Evolutionary conservation across 2,329 filamentous ascomycete genomes (phyloP).

Genomic region (Elsinoe batatas): DNA sequence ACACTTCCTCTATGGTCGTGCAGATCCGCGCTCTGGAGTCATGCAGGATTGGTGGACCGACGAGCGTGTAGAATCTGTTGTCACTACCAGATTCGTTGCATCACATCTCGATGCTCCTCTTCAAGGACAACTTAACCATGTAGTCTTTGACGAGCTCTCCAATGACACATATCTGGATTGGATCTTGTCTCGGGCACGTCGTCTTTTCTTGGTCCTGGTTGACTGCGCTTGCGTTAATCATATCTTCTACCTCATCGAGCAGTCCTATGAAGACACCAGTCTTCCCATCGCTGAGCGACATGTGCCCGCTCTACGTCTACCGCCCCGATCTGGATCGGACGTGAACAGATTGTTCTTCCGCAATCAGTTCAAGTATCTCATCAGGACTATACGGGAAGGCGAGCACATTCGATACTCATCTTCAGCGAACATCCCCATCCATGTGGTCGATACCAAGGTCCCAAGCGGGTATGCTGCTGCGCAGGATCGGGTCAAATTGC

Average conservation of each 20-base stretch:
- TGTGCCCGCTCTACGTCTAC: slow-evolving; percentile 31
- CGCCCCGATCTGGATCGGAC: not conserved
- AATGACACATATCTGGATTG: slow-evolving; percentile 71
- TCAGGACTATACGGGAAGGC: slow-evolving; percentile 52
- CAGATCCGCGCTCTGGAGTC: slow-evolving; percentile 1
- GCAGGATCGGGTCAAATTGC: not conserved
- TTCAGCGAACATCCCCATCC: not conserved
- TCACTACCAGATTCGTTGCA: slow-evolving; percentile 58
- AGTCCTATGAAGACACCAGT: slow-evolving; percentile 68
- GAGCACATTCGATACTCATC: slow-evolving; percentile 39
- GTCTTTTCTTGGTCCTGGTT: slow-evolving; percentile 60
- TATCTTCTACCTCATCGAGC: slow-evolving; percentile 65
- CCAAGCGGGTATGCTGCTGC: not conserved
- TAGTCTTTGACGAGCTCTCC: slow-evolving; percentile 52
- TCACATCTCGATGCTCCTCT: slow-evolving; percentile 46
- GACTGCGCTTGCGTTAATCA: slow-evolving; percentile 62
- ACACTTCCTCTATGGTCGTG: not conserved
- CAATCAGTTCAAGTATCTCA: slow-evolving; percentile 59
- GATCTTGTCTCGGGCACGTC: slow-evolving; percentile 59
- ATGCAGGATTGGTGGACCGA: slow-evolving; percentile 61
- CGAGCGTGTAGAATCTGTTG: slow-evolving; percentile 57
- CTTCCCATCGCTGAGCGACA: slow-evolving; percentile 54
- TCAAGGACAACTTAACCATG: slow-evolving; percentile 31
- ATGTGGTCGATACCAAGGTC: slow-evolving; percentile 6
- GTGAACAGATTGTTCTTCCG: slow-evolving; percentile 56